These are phyloP conservation scores for Russula dissimulans DNA, from an alignment of 768 basidiomycete genomes.

Conservation along the genomic window DNA sequence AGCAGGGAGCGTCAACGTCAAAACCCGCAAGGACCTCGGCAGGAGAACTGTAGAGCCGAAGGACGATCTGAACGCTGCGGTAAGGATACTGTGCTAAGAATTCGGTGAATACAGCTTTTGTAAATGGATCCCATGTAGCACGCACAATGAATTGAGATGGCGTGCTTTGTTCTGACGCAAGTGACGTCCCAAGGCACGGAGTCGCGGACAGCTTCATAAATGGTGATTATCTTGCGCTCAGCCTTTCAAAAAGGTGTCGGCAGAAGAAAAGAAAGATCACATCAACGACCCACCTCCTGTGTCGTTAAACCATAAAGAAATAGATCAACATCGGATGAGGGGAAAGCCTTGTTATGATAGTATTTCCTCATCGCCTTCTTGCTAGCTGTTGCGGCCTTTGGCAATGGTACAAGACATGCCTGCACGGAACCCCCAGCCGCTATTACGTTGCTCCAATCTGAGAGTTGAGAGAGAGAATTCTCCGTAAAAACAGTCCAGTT, in stretches of 20 bases:
- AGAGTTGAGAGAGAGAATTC: conserved; percentile 47
- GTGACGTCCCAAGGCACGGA: conserved; percentile 63
- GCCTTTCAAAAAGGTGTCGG: conserved; percentile 30
- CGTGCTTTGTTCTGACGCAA: conserved; percentile 57
- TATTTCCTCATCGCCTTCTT: conserved; percentile 50
- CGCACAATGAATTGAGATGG: conserved; percentile 54
- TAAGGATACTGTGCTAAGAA: conserved; percentile 53
- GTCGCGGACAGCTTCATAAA: conserved; percentile 56
- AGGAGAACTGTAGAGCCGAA: conserved; percentile 54
- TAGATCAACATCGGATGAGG: conserved; percentile 54
- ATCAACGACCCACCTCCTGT: conserved; percentile 33
- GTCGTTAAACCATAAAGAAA: conserved; percentile 52
- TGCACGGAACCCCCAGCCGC: conserved; percentile 54
- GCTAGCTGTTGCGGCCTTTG: conserved; percentile 39
- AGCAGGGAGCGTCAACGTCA: conserved; percentile 58
- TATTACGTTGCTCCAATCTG: conserved; percentile 55
- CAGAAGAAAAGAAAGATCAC: not conserved
- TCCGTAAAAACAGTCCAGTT: conserved; percentile 59
- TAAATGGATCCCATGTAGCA: not conserved
- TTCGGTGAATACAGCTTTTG: not conserved
- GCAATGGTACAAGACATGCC: conserved; percentile 45
- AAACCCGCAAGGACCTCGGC: conserved; percentile 61
- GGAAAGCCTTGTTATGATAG: conserved; percentile 46
- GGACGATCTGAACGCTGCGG: conserved; percentile 54
- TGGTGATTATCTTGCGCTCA: conserved; percentile 46